Conservation (phyloP, 306 rosid species). For the Fragaria vesca region DNA sequence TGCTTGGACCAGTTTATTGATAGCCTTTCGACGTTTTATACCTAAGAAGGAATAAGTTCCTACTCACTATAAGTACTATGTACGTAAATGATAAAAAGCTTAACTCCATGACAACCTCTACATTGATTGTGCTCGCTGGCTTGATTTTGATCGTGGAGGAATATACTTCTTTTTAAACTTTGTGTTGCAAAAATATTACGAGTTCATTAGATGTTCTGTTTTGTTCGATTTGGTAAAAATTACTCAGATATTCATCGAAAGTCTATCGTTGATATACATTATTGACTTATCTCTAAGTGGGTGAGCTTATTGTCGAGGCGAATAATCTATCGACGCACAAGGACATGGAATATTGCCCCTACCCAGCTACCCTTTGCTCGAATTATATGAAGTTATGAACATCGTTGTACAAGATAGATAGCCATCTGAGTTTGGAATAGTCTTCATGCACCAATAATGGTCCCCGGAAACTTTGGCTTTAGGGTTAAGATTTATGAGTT, state of each 20-base stretch:
- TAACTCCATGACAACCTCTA: background rate
- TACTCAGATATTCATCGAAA: background rate
- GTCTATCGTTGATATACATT: background rate
- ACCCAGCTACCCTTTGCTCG: background rate
- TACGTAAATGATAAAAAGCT: background rate
- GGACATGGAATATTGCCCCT: background rate
- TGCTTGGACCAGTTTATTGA: background rate
- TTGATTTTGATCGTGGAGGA: too few relatives aligned
- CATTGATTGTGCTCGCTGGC: background rate
- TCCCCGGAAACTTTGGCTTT: background rate
- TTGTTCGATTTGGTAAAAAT: background rate
- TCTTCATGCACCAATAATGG: background rate
- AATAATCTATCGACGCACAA: background rate
- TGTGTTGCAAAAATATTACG: background rate
- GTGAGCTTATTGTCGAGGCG: background rate
- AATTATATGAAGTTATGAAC: background rate
- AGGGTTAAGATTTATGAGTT: background rate
- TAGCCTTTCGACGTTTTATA: background rate
- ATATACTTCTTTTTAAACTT: too few relatives aligned
- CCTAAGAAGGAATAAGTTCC: constrained; percentile 7
- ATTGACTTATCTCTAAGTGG: background rate
- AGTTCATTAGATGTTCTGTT: background rate
- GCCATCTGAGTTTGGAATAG: background rate
- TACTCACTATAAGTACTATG: background rate
- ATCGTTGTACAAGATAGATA: background rate